Evolutionary conservation across 306 rosid genomes (phyloP).

Genomic region (Trifolium repens): DNA sequence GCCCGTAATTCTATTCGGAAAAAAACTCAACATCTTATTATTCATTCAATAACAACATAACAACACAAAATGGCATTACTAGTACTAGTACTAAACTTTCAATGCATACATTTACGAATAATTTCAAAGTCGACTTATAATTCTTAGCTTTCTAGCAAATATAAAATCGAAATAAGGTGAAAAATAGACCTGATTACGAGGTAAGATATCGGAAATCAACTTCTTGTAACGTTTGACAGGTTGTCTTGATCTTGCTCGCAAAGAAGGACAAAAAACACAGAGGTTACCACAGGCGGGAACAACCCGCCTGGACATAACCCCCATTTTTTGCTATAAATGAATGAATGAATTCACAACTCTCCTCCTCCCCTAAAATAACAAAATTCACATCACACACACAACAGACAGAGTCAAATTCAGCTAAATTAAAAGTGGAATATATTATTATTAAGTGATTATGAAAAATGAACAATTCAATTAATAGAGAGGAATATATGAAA

Average conservation of each 20-base stretch:
- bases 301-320: slow-evolving; percentile 99
- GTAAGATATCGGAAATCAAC: slow-evolving; percentile 75
- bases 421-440: too few relatives aligned
- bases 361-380: slow-evolving; percentile 44
- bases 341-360: slow-evolving; percentile 41
- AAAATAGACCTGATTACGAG: slow-evolving; percentile 78
- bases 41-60: too few relatives aligned
- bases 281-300: slow-evolving; percentile 97
- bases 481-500: background rate
- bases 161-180: slow-evolving; percentile 5
- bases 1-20: slow-evolving; percentile 29
- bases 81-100: background rate
- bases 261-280: slow-evolving; percentile 94
- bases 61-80: slow-evolving; percentile 9
- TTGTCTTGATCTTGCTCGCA: slow-evolving; percentile 95
- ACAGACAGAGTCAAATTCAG: too few relatives aligned
- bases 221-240: slow-evolving; percentile 98
- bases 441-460: too few relatives aligned
- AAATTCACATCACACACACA: background rate
- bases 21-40: slow-evolving; percentile 14
- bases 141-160: background rate
- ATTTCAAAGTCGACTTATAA: slow-evolving; percentile 10
- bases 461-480: too few relatives aligned
- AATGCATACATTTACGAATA: slow-evolving; percentile 15
- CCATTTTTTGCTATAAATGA: slow-evolving; percentile 54